Evolutionary conservation across 140 eudicot species (phyloP).

Genomic region (Ambrosia hybrid): DNA sequence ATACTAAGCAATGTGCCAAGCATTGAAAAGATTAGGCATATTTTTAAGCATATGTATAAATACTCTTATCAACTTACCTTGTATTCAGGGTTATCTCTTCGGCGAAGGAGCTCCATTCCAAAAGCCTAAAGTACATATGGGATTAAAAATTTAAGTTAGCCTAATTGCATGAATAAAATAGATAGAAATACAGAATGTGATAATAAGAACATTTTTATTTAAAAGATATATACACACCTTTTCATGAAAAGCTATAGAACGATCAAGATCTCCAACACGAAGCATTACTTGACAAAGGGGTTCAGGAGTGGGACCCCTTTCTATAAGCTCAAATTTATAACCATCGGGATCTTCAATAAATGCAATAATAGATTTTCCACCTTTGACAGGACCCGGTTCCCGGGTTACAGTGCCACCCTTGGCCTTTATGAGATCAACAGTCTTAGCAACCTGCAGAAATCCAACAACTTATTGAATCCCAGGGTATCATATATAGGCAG

Average conservation of each 20-base stretch:
- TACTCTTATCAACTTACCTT: conserved; percentile 48
- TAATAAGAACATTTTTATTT: background rate
- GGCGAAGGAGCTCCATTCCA: conserved; percentile 96
- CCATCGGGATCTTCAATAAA: conserved; percentile 99
- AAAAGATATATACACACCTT: conserved; percentile 49
- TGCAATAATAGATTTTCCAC: conserved; percentile 84
- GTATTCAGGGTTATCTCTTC: conserved; percentile 83
- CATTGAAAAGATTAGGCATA: no score
- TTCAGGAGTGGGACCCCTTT: conserved; percentile 97
- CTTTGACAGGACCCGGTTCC: conserved; percentile 98
- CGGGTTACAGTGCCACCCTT: conserved; percentile 94
- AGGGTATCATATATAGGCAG: no score
- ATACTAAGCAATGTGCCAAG: no score
- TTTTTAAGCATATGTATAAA: background rate
- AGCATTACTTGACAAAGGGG: conserved; percentile 99
- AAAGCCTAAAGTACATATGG: conserved; percentile 53
- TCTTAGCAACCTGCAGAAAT: conserved; percentile 64
- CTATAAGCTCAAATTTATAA: conserved; percentile 89
- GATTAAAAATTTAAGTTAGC: conserved; percentile 4
- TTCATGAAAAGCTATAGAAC: conserved; percentile 79
- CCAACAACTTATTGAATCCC: conserved; percentile 1
- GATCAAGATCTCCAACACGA: conserved; percentile 98
- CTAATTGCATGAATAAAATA: background rate
- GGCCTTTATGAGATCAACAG: conserved; percentile 87
- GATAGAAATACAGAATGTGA: background rate